Evolutionary conservation across 2,329 filamentous ascomycete genomes (phyloP).

Genomic region (Microdochium bolleyi): DNA sequence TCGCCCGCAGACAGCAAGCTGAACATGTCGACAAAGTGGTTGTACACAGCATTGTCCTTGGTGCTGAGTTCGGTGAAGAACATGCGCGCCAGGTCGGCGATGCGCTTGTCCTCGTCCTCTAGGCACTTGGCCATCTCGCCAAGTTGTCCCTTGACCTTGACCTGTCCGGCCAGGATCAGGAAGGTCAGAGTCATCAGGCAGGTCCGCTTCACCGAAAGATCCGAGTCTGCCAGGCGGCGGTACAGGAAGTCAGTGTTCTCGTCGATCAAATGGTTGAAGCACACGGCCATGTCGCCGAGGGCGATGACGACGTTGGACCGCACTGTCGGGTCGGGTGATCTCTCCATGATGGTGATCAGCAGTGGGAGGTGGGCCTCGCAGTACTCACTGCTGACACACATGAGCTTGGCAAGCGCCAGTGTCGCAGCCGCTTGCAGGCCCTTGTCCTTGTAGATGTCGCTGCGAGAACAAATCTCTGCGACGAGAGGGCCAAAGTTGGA

Average conservation of each 20-base stretch:
- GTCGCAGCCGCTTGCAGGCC: conserved; percentile 90
- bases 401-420: conserved; percentile 91
- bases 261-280: conserved; percentile 98
- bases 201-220: conserved; percentile 88
- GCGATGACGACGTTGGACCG: conserved; percentile 95
- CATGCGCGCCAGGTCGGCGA: conserved; percentile 90
- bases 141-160: conserved; percentile 98
- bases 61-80: conserved; percentile 97
- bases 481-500: conserved; percentile 86
- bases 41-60: conserved; percentile 98
- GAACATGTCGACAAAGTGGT: conserved; percentile 99
- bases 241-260: conserved; percentile 99
- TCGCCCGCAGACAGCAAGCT: conserved; percentile 79
- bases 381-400: conserved; percentile 97
- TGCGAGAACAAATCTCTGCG: conserved; percentile 89
- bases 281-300: conserved; percentile 97
- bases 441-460: conserved; percentile 82
- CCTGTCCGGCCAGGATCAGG: conserved; percentile 90
- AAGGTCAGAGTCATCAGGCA: conserved; percentile 98
- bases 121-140: conserved; percentile 99
- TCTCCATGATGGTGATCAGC: conserved; percentile 95
- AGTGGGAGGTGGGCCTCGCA: conserved; percentile 89
- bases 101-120: conserved; percentile 90
- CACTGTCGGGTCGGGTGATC: conserved; percentile 84
- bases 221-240: conserved; percentile 79